Evolutionary conservation across 1,284 basidiomycete genomes (phyloP).

Genomic region (Sporisorium scitamineum): DNA sequence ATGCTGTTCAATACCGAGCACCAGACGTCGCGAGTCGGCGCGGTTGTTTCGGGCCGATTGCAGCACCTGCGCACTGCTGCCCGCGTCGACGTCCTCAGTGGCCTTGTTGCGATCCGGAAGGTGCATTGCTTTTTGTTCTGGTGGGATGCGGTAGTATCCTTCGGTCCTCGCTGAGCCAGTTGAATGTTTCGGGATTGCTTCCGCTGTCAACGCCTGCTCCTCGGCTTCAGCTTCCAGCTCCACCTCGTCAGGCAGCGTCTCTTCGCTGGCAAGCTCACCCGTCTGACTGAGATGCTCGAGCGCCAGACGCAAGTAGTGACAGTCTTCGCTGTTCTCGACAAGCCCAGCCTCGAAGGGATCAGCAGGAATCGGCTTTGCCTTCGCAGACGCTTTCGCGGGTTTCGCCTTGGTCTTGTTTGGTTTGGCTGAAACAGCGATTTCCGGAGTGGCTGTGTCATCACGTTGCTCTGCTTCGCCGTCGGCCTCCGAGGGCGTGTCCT

Average conservation of each 20-base stretch:
- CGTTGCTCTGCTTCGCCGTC: conserved; percentile 20
- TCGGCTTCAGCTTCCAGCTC: conserved; percentile 41
- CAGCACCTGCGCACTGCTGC: conserved; percentile 71
- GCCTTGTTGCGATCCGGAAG: conserved; percentile 75
- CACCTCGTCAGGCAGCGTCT: conserved; percentile 28
- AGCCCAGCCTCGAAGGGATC: conserved; percentile 75
- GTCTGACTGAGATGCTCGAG: conserved; percentile 69
- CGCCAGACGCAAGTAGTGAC: conserved; percentile 83
- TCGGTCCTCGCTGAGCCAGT: conserved; percentile 90
- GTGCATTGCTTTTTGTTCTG: conserved; percentile 90
- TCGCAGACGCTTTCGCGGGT: conserved; percentile 22
- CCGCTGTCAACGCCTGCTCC: conserved; percentile 62
- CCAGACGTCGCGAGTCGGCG: conserved; percentile 90
- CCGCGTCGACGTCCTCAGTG: conserved; percentile 68
- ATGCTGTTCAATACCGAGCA: conserved; percentile 94
- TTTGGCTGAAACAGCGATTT: conserved; percentile 6
- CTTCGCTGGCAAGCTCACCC: conserved; percentile 49
- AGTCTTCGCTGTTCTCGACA: conserved; percentile 90
- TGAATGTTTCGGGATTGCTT: conserved; percentile 71
- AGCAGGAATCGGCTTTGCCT: conserved; percentile 48
- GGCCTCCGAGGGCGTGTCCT: background rate
- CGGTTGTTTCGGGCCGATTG: conserved; percentile 90
- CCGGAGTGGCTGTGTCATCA: conserved; percentile 25
- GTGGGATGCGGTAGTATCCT: conserved; percentile 93
- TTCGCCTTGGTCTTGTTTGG: conserved; percentile 19